These are phyloP conservation scores for Pythium guiyangense DNA, from an alignment of 352 stramenopile genomes.

Conservation along the genomic window DNA sequence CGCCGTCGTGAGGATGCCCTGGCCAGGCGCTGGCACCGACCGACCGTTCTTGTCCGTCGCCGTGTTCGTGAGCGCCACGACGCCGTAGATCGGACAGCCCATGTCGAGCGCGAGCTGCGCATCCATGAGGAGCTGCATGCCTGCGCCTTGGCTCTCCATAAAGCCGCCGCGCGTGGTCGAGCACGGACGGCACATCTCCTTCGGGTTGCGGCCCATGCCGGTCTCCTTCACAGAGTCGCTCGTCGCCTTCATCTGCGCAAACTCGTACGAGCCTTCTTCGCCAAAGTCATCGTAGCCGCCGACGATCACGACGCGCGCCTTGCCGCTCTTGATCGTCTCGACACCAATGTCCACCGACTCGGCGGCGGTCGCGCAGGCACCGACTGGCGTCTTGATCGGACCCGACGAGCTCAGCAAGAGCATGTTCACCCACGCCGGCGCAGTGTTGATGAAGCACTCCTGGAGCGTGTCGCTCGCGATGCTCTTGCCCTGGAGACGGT, in stretches of 20 bases:
- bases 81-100: too few relatives aligned
- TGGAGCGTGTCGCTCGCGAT: conserved; percentile 77
- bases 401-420: conserved; percentile 80
- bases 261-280: conserved; percentile 82
- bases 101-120: too few relatives aligned
- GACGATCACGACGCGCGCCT: conserved; percentile 81
- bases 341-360: conserved; percentile 87
- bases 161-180: conserved; percentile 77
- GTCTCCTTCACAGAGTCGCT: conserved; percentile 82
- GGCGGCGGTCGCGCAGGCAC: conserved; percentile 80
- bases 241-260: conserved; percentile 88
- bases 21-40: too few relatives aligned
- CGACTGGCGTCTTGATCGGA: conserved; percentile 87
- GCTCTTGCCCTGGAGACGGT: conserved; percentile 59
- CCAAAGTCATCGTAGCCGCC: conserved; percentile 87
- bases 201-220: conserved; percentile 67
- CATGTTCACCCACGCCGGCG: conserved; percentile 90
- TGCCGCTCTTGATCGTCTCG: conserved; percentile 86
- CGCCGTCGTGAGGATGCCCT: conserved; percentile 84
- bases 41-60: too few relatives aligned
- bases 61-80: too few relatives aligned
- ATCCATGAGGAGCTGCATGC: conserved; percentile 88
- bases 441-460: conserved; percentile 88
- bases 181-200: conserved; percentile 84
- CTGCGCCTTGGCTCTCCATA: conserved; percentile 88